Evolutionary conservation across 176 grass and related monocot species (phyloP).

Genomic region (Miscanthus lutarioriparius): DNA sequence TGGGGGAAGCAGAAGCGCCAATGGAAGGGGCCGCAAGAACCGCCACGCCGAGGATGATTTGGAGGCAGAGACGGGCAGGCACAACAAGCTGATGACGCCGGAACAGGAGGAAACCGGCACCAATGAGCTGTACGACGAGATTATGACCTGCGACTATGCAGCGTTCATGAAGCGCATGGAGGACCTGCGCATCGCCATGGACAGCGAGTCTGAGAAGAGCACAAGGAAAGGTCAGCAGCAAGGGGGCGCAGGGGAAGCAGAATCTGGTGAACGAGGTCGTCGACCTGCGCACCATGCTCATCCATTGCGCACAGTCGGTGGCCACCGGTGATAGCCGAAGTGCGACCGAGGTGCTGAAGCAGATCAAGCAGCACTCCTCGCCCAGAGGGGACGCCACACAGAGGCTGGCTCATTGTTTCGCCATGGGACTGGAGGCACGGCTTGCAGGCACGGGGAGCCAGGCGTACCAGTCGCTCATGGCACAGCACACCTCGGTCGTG

Average conservation of each 20-base stretch:
- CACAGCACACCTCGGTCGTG: constrained; percentile 28
- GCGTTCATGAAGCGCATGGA: no score
- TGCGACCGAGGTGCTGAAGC: constrained; percentile 45
- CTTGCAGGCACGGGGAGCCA: constrained; percentile 63
- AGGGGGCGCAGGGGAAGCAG: constrained; percentile 18
- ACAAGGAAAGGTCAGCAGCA: not conserved
- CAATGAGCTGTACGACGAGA: no score
- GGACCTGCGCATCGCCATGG: no score
- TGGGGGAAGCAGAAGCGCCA: no score
- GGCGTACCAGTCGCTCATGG: constrained; percentile 40
- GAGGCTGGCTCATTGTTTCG: constrained; percentile 63
- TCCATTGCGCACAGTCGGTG: constrained; percentile 67
- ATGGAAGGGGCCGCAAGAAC: no score
- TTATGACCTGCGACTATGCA: no score
- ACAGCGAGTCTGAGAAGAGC: no score
- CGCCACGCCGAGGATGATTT: no score
- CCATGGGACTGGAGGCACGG: constrained; percentile 58
- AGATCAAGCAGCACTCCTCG: constrained; percentile 63
- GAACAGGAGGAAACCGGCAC: no score
- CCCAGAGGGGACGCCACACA: constrained; percentile 29
- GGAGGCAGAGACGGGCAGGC: no score
- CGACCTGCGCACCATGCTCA: constrained; percentile 69
- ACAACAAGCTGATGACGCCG: no score
- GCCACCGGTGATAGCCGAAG: constrained; percentile 46
- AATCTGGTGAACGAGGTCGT: constrained; percentile 28